Evolutionary conservation across 2,329 filamentous ascomycete genomes (phyloP).

Genomic region (Aspergillus udagawae): DNA sequence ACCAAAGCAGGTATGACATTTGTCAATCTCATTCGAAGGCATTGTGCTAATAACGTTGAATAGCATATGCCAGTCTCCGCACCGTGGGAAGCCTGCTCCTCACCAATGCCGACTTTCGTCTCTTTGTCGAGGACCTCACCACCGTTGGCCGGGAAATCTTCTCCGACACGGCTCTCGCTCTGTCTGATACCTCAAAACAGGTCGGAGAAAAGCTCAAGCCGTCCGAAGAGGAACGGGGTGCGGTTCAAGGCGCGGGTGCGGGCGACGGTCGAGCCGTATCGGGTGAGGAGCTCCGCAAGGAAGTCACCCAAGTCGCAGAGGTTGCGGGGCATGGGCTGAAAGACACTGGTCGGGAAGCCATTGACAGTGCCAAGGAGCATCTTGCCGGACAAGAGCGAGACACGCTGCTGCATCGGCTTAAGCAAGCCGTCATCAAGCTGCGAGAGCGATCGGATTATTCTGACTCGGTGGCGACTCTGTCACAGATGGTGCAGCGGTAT

Average conservation of each 20-base stretch:
- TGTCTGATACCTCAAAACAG: conserved; percentile 71
- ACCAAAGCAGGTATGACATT: conserved; percentile 58
- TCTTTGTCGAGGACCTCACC: conserved; percentile 76
- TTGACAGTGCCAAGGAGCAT: conserved; percentile 70
- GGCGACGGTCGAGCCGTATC: conserved; percentile 51
- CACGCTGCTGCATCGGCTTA: conserved; percentile 69
- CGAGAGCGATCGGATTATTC: conserved; percentile 76
- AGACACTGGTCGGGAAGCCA: conserved; percentile 52
- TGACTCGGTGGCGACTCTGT: conserved; percentile 76
- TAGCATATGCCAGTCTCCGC: conserved; percentile 74
- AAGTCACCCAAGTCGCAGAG: conserved; percentile 51
- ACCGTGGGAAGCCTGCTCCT: conserved; percentile 82
- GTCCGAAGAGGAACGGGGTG: conserved; percentile 56
- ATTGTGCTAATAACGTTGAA: conserved; percentile 4
- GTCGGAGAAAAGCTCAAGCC: conserved; percentile 71
- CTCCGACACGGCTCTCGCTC: conserved; percentile 74
- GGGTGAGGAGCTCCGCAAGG: conserved; percentile 58
- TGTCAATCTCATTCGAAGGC: neutral
- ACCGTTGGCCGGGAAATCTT: conserved; percentile 80
- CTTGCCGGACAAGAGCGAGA: conserved; percentile 68
- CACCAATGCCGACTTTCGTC: conserved; percentile 84
- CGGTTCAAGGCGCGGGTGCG: conserved; percentile 45
- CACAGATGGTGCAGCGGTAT: conserved; percentile 72
- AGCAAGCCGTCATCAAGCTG: conserved; percentile 69
- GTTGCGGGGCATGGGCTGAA: conserved; percentile 33